Evolutionary conservation across 2,329 filamentous ascomycete genomes (phyloP).

Genomic region (Pseudocercospora fuligena): DNA sequence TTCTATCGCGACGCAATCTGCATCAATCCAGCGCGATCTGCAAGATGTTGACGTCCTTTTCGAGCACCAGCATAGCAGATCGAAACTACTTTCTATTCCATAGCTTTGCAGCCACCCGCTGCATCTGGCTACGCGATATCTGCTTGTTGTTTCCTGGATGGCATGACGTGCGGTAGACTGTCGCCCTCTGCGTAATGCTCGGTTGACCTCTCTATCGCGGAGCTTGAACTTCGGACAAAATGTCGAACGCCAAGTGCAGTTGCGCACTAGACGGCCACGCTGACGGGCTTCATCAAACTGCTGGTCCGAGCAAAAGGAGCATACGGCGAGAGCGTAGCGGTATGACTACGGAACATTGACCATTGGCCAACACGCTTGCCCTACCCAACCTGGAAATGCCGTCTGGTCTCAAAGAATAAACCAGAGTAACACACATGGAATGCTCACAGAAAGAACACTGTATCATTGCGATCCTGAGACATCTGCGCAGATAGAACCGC

Average conservation of each 20-base stretch:
- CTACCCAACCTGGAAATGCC: background rate
- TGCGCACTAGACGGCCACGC: background rate
- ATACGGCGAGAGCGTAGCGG: background rate
- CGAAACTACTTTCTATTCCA: background rate
- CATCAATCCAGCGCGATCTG: background rate
- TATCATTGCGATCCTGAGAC: too few relatives aligned
- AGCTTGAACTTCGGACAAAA: conserved; percentile 6
- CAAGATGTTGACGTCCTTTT: background rate
- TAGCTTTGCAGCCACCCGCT: background rate
- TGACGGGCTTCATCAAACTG: background rate
- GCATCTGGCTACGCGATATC: background rate
- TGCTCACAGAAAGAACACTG: too few relatives aligned
- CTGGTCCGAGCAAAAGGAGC: background rate
- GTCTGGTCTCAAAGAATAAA: background rate
- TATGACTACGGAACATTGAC: conserved; percentile 1
- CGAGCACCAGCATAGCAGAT: background rate
- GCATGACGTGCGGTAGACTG: background rate
- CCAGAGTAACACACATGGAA: background rate
- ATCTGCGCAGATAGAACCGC: too few relatives aligned
- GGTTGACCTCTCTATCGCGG: background rate
- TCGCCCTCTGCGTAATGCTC: conserved; percentile 5
- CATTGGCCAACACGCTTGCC: background rate
- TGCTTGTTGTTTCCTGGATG: background rate
- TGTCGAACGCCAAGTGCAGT: conserved; percentile 1
- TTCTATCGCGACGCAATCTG: background rate